Evolutionary conservation across 2,329 filamentous ascomycete genomes (phyloP).

Genomic region (Talaromyces sp.): DNA sequence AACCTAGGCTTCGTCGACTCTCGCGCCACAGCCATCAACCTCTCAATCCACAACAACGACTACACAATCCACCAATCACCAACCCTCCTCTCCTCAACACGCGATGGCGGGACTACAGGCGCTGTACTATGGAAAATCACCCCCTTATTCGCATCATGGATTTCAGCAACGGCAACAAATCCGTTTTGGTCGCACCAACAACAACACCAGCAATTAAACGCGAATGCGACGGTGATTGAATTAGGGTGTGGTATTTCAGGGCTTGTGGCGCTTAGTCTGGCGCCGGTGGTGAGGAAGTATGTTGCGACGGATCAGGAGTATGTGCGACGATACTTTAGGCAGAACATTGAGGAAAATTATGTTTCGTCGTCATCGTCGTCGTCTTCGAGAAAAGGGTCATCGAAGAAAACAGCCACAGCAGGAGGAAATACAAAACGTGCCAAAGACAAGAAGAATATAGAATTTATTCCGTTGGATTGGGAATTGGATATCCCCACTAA

Average conservation of each 20-base stretch:
- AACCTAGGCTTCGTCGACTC: slow-evolving; percentile 83
- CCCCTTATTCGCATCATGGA: slow-evolving; percentile 74
- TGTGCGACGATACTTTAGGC: slow-evolving; percentile 67
- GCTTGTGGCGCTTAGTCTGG: slow-evolving; percentile 66
- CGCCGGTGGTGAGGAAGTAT: slow-evolving; percentile 58
- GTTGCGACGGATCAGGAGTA: slow-evolving; percentile 86
- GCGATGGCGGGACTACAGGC: slow-evolving; percentile 67
- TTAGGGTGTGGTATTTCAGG: slow-evolving; percentile 85
- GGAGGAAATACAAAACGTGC: background rate
- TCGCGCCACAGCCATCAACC: slow-evolving; percentile 57
- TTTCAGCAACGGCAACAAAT: slow-evolving; percentile 51
- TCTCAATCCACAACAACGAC: slow-evolving; percentile 65
- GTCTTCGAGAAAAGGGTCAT: background rate
- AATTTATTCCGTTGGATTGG: slow-evolving; percentile 72
- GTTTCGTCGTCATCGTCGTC: background rate
- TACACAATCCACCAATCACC: slow-evolving; percentile 79
- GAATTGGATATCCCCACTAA: slow-evolving; percentile 49
- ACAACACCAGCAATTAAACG: slow-evolving; percentile 45
- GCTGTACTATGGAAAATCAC: slow-evolving; percentile 91
- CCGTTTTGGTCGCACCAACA: slow-evolving; percentile 61
- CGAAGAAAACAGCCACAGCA: background rate
- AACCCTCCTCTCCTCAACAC: slow-evolving; percentile 68
- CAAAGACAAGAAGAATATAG: slow-evolving; percentile 39
- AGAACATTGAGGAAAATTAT: slow-evolving; percentile 60
- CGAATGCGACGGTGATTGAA: slow-evolving; percentile 63